Evolutionary conservation across 1,139 yeast genomes (phyloP).

Genomic region (Protomyces gravidus): DNA sequence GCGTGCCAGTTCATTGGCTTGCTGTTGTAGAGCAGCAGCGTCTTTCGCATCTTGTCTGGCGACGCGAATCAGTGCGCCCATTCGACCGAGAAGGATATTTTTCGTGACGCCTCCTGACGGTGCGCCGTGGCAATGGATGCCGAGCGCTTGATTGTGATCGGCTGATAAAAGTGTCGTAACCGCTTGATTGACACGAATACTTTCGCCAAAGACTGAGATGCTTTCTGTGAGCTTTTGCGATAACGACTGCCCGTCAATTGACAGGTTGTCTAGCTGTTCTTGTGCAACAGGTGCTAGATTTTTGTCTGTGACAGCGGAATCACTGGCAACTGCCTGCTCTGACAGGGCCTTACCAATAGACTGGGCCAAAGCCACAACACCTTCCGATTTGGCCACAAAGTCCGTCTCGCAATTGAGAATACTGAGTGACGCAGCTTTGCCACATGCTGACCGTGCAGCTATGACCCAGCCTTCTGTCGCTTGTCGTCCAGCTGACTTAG

Average conservation of each 20-base stretch:
- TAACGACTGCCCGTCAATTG: neutral
- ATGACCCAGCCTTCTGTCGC: slow-evolving; percentile 30
- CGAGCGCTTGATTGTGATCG: neutral
- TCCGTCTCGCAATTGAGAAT: slow-evolving; percentile 30
- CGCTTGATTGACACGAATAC: slow-evolving; percentile 1
- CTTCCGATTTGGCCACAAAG: slow-evolving; percentile 27
- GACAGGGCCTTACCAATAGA: slow-evolving; percentile 7
- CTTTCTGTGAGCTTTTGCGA: slow-evolving; percentile 7
- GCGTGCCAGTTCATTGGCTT: slow-evolving; percentile 23
- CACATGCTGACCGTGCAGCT: slow-evolving; percentile 2
- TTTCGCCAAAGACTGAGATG: slow-evolving; percentile 22
- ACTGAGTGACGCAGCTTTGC: slow-evolving; percentile 3
- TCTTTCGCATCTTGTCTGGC: neutral
- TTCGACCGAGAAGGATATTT: slow-evolving; percentile 8
- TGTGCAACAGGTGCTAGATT: neutral
- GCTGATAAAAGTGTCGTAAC: neutral
- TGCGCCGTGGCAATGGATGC: slow-evolving; percentile 24
- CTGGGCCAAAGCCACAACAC: slow-evolving; percentile 6
- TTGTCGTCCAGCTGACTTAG: slow-evolving; percentile 23
- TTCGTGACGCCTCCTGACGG: neutral
- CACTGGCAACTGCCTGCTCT: neutral
- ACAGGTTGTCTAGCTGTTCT: neutral
- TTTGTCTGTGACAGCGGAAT: neutral
- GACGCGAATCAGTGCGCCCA: slow-evolving; percentile 18
- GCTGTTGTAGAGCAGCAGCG: neutral